Evolutionary conservation across 176 grass and related monocot genomes (phyloP), one percentile per base, ranked within the genome.

Genomic region (Ampelocalamus luodianensis): DNA sequence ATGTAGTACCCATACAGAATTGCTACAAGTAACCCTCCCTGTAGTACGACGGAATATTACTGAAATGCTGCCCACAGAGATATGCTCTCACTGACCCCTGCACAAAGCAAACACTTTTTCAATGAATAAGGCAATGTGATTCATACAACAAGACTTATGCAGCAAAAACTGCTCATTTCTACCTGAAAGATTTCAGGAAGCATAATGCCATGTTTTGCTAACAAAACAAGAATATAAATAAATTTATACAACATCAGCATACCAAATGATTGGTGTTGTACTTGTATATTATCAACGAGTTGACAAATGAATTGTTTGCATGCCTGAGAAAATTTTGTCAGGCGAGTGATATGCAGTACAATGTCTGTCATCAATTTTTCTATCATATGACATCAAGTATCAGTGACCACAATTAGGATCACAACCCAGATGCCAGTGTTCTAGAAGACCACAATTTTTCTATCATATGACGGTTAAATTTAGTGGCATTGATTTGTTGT

Each of bases 61-160:
- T 78, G 50, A 73, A 42, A 81, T 72, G 48, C 59, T 15, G 23
- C 60, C 48, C 10, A 1, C 50, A 8, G 4, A 61, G 34, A 89
- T 37, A 78, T 79, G 26, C 29, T 18, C 48, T 90, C 74, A 90
- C 44, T 87, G 84, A 48, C 88, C 84, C 79, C 88, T 87, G 84
- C 73, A 79, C 7, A 87, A 27, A 73, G 27, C 38, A 87, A 90
- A 66, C 6, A 59, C 18, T 23, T 43, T 32, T 24, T 32, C 24
- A 22, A 56, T 82, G 50, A 78, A 71, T 6, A 29, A 45, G n/a
- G 55, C 55, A 54, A 54, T 63, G 77, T 23, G 17, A 64, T 44
- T 32, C 74, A 26, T 29, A 62, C 44, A 69, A 59, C 70, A 71
- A 34, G n/a, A 71, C 42, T 24, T 36, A 76, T 10, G 42, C 7